A percentile compares a stretch with the other conserved stretches of the same genome.
These are phyloP conservation scores for Chytridium lagenaria DNA, from an alignment of 371 early-diverging fungal species.

Conservation along the genomic window DNA sequence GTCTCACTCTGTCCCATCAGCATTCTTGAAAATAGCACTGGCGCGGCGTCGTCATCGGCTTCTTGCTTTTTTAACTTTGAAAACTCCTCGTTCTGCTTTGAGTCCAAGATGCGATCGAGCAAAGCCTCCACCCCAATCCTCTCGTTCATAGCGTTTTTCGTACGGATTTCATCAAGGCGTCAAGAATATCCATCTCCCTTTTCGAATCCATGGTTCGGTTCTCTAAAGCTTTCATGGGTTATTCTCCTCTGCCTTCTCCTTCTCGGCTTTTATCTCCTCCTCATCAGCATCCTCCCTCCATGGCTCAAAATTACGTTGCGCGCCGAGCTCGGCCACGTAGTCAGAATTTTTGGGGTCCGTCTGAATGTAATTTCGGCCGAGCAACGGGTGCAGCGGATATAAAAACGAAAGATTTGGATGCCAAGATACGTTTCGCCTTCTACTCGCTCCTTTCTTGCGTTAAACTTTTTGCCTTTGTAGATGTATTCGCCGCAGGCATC, in stretches of 20 bases:
- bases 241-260: slow-evolving; percentile 79
- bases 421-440: slow-evolving; percentile 78
- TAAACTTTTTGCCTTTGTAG: slow-evolving; percentile 96
- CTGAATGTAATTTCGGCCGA: slow-evolving; percentile 94
- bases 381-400: slow-evolving; percentile 95
- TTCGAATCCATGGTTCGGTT: slow-evolving; percentile 91
- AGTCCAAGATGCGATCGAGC: slow-evolving; percentile 57
- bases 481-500: slow-evolving; percentile 94
- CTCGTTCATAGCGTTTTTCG: slow-evolving; percentile 84
- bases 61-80: slow-evolving; percentile 60
- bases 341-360: slow-evolving; percentile 97
- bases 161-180: slow-evolving; percentile 94
- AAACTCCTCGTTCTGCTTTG: slow-evolving; percentile 13
- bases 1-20: slow-evolving; percentile 76
- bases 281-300: slow-evolving; percentile 80
- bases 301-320: slow-evolving; percentile 93
- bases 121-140: slow-evolving; percentile 71
- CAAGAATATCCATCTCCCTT: slow-evolving; percentile 95
- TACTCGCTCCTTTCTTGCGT: slow-evolving; percentile 86
- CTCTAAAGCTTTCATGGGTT: slow-evolving; percentile 95
- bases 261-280: slow-evolving; percentile 59
- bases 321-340: slow-evolving; percentile 95
- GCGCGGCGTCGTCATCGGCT: slow-evolving; percentile 72
- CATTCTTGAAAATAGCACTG: slow-evolving; percentile 64
- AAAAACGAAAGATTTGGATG: slow-evolving; percentile 90